These are phyloP conservation scores for Phytophthora quininea DNA, from an alignment of 352 stramenopile species.

Conservation along the genomic window DNA sequence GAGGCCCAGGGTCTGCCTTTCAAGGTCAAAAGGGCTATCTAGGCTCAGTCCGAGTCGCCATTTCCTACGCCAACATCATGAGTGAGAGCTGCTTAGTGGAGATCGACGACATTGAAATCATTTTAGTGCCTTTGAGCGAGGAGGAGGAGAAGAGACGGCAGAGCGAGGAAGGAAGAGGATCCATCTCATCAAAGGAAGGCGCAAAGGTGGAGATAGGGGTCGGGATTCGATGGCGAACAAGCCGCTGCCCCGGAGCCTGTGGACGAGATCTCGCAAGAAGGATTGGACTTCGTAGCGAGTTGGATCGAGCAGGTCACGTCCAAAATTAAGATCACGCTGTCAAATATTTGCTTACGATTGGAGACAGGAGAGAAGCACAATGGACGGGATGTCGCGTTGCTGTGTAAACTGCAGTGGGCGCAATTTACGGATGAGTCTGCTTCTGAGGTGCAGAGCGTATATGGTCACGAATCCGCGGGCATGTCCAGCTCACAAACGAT, in stretches of 20 bases:
- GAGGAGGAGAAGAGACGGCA: slow-evolving; percentile 18
- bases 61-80: slow-evolving; percentile 89
- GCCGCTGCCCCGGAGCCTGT: slow-evolving; percentile 40
- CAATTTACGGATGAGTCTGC: slow-evolving; percentile 88
- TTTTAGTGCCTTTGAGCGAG: slow-evolving; percentile 66
- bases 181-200: not conserved
- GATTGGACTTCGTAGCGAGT: slow-evolving; percentile 88
- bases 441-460: slow-evolving; percentile 76
- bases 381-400: slow-evolving; percentile 67
- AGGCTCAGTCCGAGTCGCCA: slow-evolving; percentile 81
- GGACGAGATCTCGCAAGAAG: slow-evolving; percentile 88
- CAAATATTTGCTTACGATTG: slow-evolving; percentile 83
- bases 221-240: slow-evolving; percentile 9
- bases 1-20: slow-evolving; percentile 75
- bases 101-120: slow-evolving; percentile 89
- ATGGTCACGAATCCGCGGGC: slow-evolving; percentile 42
- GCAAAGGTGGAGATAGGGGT: not conserved
- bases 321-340: slow-evolving; percentile 90
- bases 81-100: slow-evolving; percentile 89
- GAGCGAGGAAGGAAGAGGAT: slow-evolving; percentile 8
- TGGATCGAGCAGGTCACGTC: slow-evolving; percentile 92
- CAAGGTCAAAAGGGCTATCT: slow-evolving; percentile 88
- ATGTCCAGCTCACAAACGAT: slow-evolving; percentile 43
- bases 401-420: slow-evolving; percentile 79
- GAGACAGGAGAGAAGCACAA: slow-evolving; percentile 71